Percentiles rank a stretch among this genome's conserved stretches.
Conservation (phyloP, 192 early-diverging fungal genomes). For the Backusella westeae region DNA sequence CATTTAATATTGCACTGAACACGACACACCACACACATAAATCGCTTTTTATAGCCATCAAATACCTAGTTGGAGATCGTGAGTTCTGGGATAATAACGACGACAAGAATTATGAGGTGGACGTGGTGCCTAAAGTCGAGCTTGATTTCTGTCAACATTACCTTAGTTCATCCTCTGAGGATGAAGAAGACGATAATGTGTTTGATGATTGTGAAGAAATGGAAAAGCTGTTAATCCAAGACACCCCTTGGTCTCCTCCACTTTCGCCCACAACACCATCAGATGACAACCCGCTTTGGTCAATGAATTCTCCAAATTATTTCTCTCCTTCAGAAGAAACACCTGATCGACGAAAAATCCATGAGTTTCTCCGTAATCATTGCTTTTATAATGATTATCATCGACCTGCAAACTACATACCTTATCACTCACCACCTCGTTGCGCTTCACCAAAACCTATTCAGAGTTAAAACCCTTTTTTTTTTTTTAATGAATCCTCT, state of each 20-base stretch:
- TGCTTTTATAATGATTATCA: slow-evolving; percentile 5
- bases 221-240: background rate
- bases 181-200: background rate
- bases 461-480: background rate
- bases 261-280: background rate
- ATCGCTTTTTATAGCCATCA: slow-evolving; percentile 59
- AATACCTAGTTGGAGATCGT: slow-evolving; percentile 63
- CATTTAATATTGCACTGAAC: background rate
- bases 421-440: slow-evolving; percentile 6
- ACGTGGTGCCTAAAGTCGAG: background rate
- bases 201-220: background rate
- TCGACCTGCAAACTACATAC: background rate
- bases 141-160: background rate
- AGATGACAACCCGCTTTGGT: background rate
- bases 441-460: background rate
- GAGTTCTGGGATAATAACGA: slow-evolving; percentile 95
- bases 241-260: slow-evolving; percentile 1
- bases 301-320: background rate
- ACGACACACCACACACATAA: background rate
- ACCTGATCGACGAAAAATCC: background rate
- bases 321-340: background rate
- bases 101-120: slow-evolving; percentile 77
- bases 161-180: background rate
- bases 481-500: background rate
- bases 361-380: background rate